Evolutionary conservation across 495 filamentous ascomycete species (phyloP).

Genomic region (Thozetella sp.): DNA sequence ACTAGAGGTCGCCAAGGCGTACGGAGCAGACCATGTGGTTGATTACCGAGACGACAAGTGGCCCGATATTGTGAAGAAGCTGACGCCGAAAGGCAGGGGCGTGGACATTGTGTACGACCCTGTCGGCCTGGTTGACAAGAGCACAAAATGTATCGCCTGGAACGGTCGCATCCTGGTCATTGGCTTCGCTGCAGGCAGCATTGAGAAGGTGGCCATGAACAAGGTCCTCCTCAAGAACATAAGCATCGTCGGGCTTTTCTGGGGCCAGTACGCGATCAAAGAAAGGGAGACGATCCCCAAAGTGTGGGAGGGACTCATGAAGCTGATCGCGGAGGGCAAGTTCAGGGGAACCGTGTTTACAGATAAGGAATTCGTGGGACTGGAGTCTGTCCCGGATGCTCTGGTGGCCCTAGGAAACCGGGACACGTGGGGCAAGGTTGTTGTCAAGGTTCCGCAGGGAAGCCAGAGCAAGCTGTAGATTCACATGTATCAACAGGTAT

Average conservation of each 20-base stretch:
- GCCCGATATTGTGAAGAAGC: conserved; percentile 75
- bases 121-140: conserved; percentile 81
- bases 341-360: conserved; percentile 81
- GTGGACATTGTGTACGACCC: conserved; percentile 93
- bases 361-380: conserved; percentile 78
- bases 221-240: conserved; percentile 94
- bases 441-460: conserved; percentile 81
- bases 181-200: conserved; percentile 85
- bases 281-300: conserved; percentile 69
- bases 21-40: conserved; percentile 82
- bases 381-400: conserved; percentile 78
- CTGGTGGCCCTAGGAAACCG: conserved; percentile 75
- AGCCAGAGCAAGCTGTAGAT: conserved; percentile 52
- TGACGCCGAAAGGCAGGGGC: conserved; percentile 71
- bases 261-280: conserved; percentile 78
- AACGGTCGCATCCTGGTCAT: conserved; percentile 86
- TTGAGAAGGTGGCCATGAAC: conserved; percentile 92
- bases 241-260: conserved; percentile 85
- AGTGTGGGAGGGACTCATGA: conserved; percentile 83
- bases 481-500: background rate
- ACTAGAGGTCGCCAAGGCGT: conserved; percentile 72
- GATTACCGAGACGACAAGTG: conserved; percentile 74
- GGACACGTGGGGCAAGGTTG: conserved; percentile 95
- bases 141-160: conserved; percentile 88
- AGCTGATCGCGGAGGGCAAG: conserved; percentile 74